A percentile compares a stretch with the other conserved stretches of the same genome.
Conservation (phyloP, 805 yeast genomes). For the Priceomyces haplophilus region DNA sequence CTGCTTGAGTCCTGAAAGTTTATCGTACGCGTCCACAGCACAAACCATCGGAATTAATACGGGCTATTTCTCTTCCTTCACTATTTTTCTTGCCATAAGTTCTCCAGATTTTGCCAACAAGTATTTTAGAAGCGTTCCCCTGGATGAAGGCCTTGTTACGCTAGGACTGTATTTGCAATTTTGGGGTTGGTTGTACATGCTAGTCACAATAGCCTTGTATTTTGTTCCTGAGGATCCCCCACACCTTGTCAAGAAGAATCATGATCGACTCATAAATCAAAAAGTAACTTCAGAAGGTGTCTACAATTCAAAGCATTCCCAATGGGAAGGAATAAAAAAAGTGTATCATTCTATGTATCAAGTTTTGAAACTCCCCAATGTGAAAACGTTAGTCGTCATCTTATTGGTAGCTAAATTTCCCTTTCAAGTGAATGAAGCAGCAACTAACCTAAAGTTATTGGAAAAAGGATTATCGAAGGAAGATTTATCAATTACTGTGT, state of each 20-base stretch:
- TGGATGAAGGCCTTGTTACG: slow-evolving; percentile 62
- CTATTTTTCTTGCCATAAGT: slow-evolving; percentile 85
- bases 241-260: slow-evolving; percentile 36
- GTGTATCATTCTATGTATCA: slow-evolving; percentile 67
- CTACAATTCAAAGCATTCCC: slow-evolving; percentile 20
- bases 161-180: slow-evolving; percentile 72
- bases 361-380: slow-evolving; percentile 66
- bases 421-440: slow-evolving; percentile 94
- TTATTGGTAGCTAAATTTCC: slow-evolving; percentile 84
- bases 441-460: slow-evolving; percentile 83
- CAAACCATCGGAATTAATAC: slow-evolving; percentile 93
- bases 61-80: slow-evolving; percentile 89
- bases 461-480: slow-evolving; percentile 93
- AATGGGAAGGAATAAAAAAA: slow-evolving; percentile 35
- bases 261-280: slow-evolving; percentile 26
- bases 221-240: slow-evolving; percentile 72
- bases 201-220: slow-evolving; percentile 60
- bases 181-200: slow-evolving; percentile 71
- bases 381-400: slow-evolving; percentile 69
- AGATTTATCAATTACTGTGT: slow-evolving; percentile 86
- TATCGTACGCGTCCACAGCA: slow-evolving; percentile 94
- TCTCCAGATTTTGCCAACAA: slow-evolving; percentile 91
- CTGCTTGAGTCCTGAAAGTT: slow-evolving; percentile 68
- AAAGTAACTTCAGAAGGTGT: slow-evolving; percentile 25
- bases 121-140: slow-evolving; percentile 64